Conservation (phyloP, 2,329 filamentous ascomycete species). For the Epichloe aotearoae region DNA sequence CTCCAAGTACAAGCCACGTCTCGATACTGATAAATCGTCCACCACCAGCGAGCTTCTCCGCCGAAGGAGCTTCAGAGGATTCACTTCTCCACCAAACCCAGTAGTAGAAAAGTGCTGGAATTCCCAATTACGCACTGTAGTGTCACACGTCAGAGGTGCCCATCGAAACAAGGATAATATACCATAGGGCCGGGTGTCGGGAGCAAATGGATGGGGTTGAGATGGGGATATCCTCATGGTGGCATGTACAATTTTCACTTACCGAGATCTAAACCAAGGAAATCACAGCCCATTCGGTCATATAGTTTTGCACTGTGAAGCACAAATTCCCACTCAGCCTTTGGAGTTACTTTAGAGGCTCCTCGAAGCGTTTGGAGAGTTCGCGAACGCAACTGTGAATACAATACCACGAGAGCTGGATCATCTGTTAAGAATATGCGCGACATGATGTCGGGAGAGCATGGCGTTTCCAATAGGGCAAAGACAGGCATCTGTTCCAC, state of each 20-base stretch:
- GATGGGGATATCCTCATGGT: neutral
- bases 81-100: constrained; percentile 34
- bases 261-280: constrained; percentile 77
- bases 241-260: constrained; percentile 17
- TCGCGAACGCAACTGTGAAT: constrained; percentile 70
- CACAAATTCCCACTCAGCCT: constrained; percentile 79
- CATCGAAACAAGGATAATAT: neutral
- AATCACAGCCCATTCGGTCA: constrained; percentile 84
- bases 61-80: constrained; percentile 55
- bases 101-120: constrained; percentile 44
- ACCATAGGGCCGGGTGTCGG: too few species aligned
- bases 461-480: constrained; percentile 55
- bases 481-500: constrained; percentile 59
- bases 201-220: neutral
- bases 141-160: neutral
- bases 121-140: constrained; percentile 62
- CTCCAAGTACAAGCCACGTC: constrained; percentile 25
- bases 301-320: constrained; percentile 75
- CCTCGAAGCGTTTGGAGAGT: constrained; percentile 73
- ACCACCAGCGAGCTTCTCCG: constrained; percentile 68
- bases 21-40: constrained; percentile 48
- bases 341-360: constrained; percentile 66
- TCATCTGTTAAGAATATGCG: constrained; percentile 82
- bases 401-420: constrained; percentile 75
- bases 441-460: constrained; percentile 55